These are phyloP conservation scores for Cicer arietinum DNA, from an alignment of 306 rosid species.

Conservation along the genomic window DNA sequence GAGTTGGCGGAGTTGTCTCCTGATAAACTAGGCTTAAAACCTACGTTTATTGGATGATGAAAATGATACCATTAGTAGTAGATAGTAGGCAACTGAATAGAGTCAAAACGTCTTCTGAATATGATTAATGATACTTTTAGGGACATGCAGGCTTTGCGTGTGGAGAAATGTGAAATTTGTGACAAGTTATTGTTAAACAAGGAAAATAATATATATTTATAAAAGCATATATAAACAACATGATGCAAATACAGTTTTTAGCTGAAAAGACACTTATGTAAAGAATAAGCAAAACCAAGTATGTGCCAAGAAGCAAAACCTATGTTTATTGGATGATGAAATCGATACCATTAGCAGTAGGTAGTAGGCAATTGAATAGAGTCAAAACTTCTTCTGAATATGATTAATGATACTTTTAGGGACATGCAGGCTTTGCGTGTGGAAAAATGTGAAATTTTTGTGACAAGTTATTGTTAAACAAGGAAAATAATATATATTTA, in stretches of 20 bases:
- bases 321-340: background rate
- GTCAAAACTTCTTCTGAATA: background rate
- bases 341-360: background rate
- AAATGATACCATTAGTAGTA: background rate
- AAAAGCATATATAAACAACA: constrained; percentile 1
- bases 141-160: background rate
- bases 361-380: background rate
- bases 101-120: background rate
- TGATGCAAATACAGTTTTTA: background rate
- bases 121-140: background rate
- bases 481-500: background rate
- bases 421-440: background rate
- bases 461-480: background rate
- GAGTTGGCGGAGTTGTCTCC: background rate
- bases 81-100: background rate
- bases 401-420: background rate
- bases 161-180: background rate
- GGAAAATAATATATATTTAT: background rate
- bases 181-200: background rate
- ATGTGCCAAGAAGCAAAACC: background rate
- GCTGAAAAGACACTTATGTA: background rate
- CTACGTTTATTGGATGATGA: background rate
- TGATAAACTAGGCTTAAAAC: background rate
- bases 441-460: background rate
- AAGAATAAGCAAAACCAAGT: constrained; percentile 18